A percentile compares a stretch with the other conserved stretches of the same genome.
Conservation (phyloP, 2,329 filamentous ascomycete species). For the Cladosporium sp. region DNA sequence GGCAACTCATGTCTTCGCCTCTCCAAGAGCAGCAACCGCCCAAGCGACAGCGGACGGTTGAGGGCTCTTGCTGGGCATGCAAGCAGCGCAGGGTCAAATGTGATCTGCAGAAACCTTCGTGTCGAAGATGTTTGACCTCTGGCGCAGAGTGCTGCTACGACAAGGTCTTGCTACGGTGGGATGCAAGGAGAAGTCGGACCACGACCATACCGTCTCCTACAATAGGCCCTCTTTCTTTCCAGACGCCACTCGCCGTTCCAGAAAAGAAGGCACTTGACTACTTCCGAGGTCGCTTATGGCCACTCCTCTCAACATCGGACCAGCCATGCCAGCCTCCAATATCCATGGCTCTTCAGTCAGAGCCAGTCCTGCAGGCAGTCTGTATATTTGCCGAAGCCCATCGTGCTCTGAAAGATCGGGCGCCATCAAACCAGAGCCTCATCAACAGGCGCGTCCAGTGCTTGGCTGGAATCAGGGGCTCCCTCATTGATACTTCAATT, state of each 20-base stretch:
- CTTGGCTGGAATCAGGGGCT: background rate
- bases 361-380: constrained; percentile 7
- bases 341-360: constrained; percentile 5
- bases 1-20: constrained; percentile 10
- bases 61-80: constrained; percentile 43
- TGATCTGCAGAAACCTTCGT: constrained; percentile 39
- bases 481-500: background rate
- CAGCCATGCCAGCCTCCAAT: constrained; percentile 11
- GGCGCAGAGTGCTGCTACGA: constrained; percentile 10
- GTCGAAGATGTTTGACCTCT: constrained; percentile 6
- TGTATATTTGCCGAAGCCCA: constrained; percentile 11
- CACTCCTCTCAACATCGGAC: constrained; percentile 10
- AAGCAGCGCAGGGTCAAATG: constrained; percentile 41
- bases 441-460: constrained; percentile 10
- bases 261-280: constrained; percentile 12
- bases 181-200: constrained; percentile 2
- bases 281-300: constrained; percentile 8
- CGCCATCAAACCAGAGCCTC: constrained; percentile 2
- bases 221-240: constrained; percentile 8
- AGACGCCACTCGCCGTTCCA: constrained; percentile 8
- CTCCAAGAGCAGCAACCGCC: constrained; percentile 7
- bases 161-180: constrained; percentile 9
- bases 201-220: background rate
- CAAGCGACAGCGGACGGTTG: constrained; percentile 11
- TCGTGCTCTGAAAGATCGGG: constrained; percentile 10